Evolutionary conservation across 495 filamentous ascomycete species (phyloP), one percentile per base, ranked within the genome.

Genomic region (Lindgomyces ingoldianus): DNA sequence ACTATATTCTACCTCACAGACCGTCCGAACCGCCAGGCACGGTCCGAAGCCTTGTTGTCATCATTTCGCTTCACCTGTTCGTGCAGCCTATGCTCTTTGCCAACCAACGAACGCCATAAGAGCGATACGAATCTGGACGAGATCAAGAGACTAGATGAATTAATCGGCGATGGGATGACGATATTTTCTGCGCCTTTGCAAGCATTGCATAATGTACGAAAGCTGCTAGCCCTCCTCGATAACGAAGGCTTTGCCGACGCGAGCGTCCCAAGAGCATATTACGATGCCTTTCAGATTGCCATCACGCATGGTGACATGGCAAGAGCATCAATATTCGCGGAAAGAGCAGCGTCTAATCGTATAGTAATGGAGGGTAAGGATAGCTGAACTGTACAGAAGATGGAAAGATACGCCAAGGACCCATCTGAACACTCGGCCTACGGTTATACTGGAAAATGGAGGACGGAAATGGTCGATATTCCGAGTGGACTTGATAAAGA

Each of bases 201-300:
- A 19, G 18, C 12, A 25, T 29, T 54, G 3, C 3, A 39, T 21
- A 9, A 54, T 29, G 51, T 39, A 4, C 25, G 19, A 14, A 30
- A 39, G 29, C 51, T 33, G 9, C 9, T 54, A 3, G 2, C 3
- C 2, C 27, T 54, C 9, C n/a, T 33, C 29, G 2, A 33, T 8
- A 29, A 54, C 14, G 25, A 54, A 16, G 29, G 12, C 2, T n/a
- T 39, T 16, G 27, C 25, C n/a, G 51, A 54, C n/a, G 27, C 2
- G 12, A 19, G 25, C 9, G 11, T 54, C 2, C 11, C 51, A 19
- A 48, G 59, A 49, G 36, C 56, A 30, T 81, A 78, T 53, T 80
- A 76, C 57, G 80, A 81, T 62, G 71, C 74, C 18, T 80, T 81
- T 49, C 78, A 81, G 67, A 73, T 81, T 21, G 71, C 71, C 59